A percentile compares a stretch with the other conserved stretches of the same genome.
These are phyloP conservation scores for Starmerella vitae DNA, from an alignment of 805 yeast genomes.

Conservation along the genomic window DNA sequence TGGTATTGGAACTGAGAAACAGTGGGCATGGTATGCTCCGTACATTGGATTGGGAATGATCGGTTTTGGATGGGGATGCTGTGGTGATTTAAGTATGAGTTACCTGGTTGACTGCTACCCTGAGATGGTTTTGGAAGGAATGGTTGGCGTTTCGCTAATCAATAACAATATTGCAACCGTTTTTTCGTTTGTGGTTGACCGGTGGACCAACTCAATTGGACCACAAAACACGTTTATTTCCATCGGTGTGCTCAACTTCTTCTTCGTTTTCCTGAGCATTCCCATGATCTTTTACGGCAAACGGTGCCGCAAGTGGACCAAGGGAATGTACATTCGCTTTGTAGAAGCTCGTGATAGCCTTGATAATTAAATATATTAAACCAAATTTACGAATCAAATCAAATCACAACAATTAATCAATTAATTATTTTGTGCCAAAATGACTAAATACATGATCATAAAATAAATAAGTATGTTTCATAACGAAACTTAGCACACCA, in stretches of 20 bases:
- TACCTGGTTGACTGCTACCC: slow-evolving; percentile 46
- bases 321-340: slow-evolving; percentile 20
- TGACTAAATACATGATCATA: no score
- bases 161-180: slow-evolving; percentile 33
- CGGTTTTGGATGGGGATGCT: slow-evolving; percentile 42
- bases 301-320: slow-evolving; percentile 22
- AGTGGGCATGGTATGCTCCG: slow-evolving; percentile 42
- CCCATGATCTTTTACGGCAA: slow-evolving; percentile 34
- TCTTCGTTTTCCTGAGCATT: slow-evolving; percentile 33
- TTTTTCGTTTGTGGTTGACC: slow-evolving; percentile 47
- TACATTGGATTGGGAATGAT: slow-evolving; percentile 43
- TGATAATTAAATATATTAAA: slow-evolving; percentile 1
- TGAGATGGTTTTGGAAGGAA: slow-evolving; percentile 40
- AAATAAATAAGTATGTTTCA: slow-evolving; percentile 13
- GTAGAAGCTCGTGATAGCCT: slow-evolving; percentile 23
- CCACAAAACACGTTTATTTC: slow-evolving; percentile 44
- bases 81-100: slow-evolving; percentile 35
- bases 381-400: not conserved
- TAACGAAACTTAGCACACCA: slow-evolving; percentile 14
- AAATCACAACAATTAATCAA: no score
- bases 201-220: slow-evolving; percentile 43
- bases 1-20: slow-evolving; percentile 50
- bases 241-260: slow-evolving; percentile 36
- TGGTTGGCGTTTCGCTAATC: slow-evolving; percentile 43
- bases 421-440: no score